Evolutionary conservation across 176 grass and related monocot genomes (phyloP), one percentile per base, ranked within the genome.

Genomic region (Tillandsia leiboldiana): DNA sequence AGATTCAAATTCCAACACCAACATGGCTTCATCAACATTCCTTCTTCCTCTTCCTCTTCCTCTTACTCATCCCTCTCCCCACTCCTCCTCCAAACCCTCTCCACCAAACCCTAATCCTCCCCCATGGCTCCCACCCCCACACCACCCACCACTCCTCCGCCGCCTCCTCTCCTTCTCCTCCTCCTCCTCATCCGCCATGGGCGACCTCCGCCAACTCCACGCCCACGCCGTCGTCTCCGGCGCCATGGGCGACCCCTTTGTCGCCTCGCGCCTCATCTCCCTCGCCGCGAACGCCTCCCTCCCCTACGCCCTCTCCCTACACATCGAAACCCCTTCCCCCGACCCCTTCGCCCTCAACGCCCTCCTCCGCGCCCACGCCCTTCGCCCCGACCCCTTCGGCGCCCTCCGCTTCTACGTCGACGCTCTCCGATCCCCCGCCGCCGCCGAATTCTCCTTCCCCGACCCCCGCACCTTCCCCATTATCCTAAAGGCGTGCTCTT

Each of bases 161-260:
- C 70, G 47, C 26, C 70, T 58, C 51, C 47, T 52, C 24, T 20
- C 20, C 24, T 53, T 50, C 70, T 56, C 24, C 26, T 72, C 70
- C 70, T 42, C 29, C 51, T 72, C 70, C 24, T 72, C 51, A 52
- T 56, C 12, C 26, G 53, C 70, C 70, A 72, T 72, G 70, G 12
- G 12, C 12, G 26, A 72, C 70, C 51, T 72, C 27, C 51, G 17
- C 51, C 70, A 72, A 58, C 17, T 72, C 26, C 70, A 72, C 51
- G 12, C 70, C 24, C 52, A 72, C 50, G 17, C 70, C 52, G 14
- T 72, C 70, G 47, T 52, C 26, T 72, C 69, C 24, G 69, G 69
- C 26, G 69, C 51, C 51, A 29, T 72, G 11, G 12, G 23, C 26
- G 51, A 72, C 51, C 50, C 50, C 12, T 72, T 47, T 24, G 69